Percentiles rank a stretch among this genome's conserved stretches.
These are phyloP conservation scores for Penicillium maclennaniae DNA, from an alignment of 495 filamentous ascomycete species.

Conservation along the genomic window DNA sequence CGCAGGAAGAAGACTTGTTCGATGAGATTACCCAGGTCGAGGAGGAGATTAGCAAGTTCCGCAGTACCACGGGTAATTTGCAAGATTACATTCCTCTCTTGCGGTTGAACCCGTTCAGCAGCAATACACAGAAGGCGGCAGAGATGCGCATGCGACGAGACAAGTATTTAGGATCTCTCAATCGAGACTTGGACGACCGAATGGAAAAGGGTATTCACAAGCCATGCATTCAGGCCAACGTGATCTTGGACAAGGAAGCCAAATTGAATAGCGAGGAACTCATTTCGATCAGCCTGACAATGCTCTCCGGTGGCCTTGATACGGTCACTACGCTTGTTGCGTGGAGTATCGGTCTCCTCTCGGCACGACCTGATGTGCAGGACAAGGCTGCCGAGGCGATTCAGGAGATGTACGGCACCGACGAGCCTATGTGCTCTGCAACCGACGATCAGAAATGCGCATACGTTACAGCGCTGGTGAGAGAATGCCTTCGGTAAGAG, in stretches of 20 bases:
- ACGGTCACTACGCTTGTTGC: constrained; percentile 59
- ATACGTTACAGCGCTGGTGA: constrained; percentile 56
- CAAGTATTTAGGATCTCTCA: constrained; percentile 52
- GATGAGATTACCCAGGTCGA: constrained; percentile 62
- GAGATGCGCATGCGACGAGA: constrained; percentile 59
- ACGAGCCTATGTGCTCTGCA: constrained; percentile 53
- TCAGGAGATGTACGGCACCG: constrained; percentile 46
- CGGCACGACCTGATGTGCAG: constrained; percentile 57
- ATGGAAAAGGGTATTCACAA: constrained; percentile 57
- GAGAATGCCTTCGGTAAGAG: constrained; percentile 52
- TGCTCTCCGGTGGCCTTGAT: constrained; percentile 60
- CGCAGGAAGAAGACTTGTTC: constrained; percentile 54
- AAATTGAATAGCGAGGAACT: constrained; percentile 56
- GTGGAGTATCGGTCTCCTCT: constrained; percentile 59
- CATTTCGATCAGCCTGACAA: constrained; percentile 59
- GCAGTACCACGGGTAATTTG: constrained; percentile 58
- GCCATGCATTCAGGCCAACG: constrained; percentile 63
- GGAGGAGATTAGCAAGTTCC: constrained; percentile 54
- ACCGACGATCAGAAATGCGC: constrained; percentile 59
- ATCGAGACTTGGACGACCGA: constrained; percentile 50
- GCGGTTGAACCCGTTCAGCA: constrained; percentile 53
- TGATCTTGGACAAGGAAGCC: constrained; percentile 58
- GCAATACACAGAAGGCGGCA: constrained; percentile 46
- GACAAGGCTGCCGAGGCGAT: constrained; percentile 55
- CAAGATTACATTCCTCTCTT: constrained; percentile 64